phyloP scores from a whole-genome alignment of 176 grass and related monocot genomes.

The Hordeum marinum region DNA sequence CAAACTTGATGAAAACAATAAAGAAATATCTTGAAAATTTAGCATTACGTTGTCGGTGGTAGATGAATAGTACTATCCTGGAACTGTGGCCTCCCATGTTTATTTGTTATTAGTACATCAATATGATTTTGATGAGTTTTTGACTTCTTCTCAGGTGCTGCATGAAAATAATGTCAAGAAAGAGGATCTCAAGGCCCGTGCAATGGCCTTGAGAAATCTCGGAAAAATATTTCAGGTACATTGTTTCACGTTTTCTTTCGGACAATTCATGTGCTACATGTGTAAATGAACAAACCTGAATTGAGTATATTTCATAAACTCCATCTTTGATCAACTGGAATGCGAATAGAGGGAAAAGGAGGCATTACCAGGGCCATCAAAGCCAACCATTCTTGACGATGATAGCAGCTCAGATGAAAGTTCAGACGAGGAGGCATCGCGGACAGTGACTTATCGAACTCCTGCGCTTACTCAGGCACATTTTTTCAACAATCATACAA shows the following conservation, averaged over 20 bases:
- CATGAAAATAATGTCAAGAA: slow-evolving; percentile 87
- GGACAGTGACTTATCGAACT: slow-evolving; percentile 56
- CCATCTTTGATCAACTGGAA: slow-evolving; percentile 12
- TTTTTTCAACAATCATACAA: neutral
- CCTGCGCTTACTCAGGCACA: slow-evolving; percentile 93
- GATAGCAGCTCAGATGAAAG: slow-evolving; percentile 74
- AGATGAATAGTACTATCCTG: too few species aligned
- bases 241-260: neutral
- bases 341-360: slow-evolving; percentile 68
- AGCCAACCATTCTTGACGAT: slow-evolving; percentile 64
- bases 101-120: neutral
- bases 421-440: slow-evolving; percentile 69
- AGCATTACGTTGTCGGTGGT: too few species aligned
- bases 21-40: too few species aligned
- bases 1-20: too few species aligned
- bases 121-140: neutral
- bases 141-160: slow-evolving; percentile 53
- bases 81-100: neutral
- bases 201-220: slow-evolving; percentile 77
- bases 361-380: slow-evolving; percentile 60
- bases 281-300: neutral
- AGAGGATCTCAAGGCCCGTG: slow-evolving; percentile 79
- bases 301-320: neutral
- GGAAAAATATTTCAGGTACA: slow-evolving; percentile 87
- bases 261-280: neutral